These are phyloP conservation scores for Leccinum subgranulosum DNA, from an alignment of 768 basidiomycete genomes.

Conservation along the genomic window DNA sequence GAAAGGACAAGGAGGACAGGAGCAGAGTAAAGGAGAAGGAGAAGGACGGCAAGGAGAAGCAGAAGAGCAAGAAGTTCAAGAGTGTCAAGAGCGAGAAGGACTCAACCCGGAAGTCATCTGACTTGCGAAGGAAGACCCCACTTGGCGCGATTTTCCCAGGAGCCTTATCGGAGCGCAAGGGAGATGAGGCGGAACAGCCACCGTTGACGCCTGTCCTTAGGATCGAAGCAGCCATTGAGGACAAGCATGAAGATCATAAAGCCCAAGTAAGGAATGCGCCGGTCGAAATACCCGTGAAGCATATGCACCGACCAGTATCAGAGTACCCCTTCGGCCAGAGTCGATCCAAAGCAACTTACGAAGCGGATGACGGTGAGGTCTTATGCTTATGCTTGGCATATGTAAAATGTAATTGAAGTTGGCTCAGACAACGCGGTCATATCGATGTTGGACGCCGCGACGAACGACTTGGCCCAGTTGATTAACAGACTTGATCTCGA, in stretches of 20 bases:
- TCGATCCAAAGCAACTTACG: conserved; percentile 48
- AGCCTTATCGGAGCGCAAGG: conserved; percentile 15
- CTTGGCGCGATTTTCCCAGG: conserved; percentile 62
- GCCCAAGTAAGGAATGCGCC: background rate
- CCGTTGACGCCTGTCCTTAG: conserved; percentile 31
- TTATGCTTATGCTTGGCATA: background rate
- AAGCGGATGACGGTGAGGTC: conserved; percentile 44
- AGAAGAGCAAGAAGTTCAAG: conserved; percentile 29
- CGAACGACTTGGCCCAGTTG: conserved; percentile 72
- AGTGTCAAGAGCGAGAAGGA: conserved; percentile 25
- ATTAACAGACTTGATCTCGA: conserved; percentile 81
- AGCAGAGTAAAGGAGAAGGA: conserved; percentile 37
- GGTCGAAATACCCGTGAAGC: conserved; percentile 36
- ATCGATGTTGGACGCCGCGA: conserved; percentile 74
- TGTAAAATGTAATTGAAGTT: background rate
- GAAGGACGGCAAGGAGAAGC: conserved; percentile 31
- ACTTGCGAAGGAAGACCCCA: conserved; percentile 52
- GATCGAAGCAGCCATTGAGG: conserved; percentile 52
- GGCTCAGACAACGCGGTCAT: conserved; percentile 47
- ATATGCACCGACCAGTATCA: conserved; percentile 55
- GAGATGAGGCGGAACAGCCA: conserved; percentile 5
- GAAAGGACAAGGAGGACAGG: conserved; percentile 35
- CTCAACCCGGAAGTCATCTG: conserved; percentile 43
- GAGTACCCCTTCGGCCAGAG: conserved; percentile 55
- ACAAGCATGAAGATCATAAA: conserved; percentile 19